phyloP scores from a whole-genome alignment of 2,329 filamentous ascomycete genomes.

The Arthrobotrys pseudoclavata region DNA sequence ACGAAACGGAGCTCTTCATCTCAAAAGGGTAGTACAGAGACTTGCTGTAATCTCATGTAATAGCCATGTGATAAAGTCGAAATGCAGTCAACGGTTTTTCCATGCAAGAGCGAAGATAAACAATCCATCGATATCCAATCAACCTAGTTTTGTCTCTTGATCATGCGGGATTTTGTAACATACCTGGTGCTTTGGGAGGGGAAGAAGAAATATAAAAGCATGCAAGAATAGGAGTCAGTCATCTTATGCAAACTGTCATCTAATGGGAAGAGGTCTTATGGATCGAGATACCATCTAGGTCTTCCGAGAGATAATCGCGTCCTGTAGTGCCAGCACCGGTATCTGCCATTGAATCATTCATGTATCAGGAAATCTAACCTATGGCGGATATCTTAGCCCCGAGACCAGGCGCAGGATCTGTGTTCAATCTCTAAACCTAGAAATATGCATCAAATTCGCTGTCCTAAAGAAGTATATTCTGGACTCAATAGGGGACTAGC shows the following conservation, averaged over 20 bases:
- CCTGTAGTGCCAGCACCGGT: background rate
- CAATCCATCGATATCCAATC: constrained; percentile 4
- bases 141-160: background rate
- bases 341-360: background rate
- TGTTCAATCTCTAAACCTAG: too few relatives aligned
- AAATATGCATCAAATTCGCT: background rate
- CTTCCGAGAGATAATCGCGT: background rate
- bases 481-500: background rate
- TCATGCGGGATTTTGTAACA: background rate
- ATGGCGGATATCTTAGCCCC: background rate
- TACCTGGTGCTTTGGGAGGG: background rate
- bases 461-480: constrained; percentile 2
- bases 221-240: background rate
- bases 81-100: background rate
- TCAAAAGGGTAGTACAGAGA: background rate
- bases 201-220: background rate
- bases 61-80: background rate
- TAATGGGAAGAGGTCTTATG: background rate
- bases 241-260: background rate
- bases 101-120: background rate
- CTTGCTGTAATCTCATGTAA: background rate
- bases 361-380: background rate
- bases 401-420: too few relatives aligned
- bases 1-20: background rate
- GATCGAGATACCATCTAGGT: background rate